Evolutionary conservation across 164 flowering plant species (phyloP).

Genomic region (Platanus orientalis): DNA sequence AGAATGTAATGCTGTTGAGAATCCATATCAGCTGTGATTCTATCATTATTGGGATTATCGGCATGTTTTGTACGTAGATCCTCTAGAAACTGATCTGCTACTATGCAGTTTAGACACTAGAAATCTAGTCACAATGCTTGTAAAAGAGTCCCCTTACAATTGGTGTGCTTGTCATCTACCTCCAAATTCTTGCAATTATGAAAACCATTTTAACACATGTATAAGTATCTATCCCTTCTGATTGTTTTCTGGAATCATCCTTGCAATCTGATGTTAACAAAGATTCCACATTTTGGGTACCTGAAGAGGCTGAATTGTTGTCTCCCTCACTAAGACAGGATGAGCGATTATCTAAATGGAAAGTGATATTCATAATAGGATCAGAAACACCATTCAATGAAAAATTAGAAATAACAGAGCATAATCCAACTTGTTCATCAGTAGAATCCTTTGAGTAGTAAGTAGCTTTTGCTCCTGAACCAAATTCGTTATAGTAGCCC

Average conservation of each 20-base stretch:
- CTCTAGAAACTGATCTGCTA: conserved; percentile 14
- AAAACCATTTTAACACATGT: conserved; percentile 25
- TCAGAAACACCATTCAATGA: conserved; percentile 26
- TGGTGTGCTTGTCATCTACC: conserved; percentile 25
- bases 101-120: conserved; percentile 13
- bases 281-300: conserved; percentile 54
- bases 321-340: conserved; percentile 88
- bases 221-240: conserved; percentile 54
- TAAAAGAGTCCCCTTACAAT: conserved; percentile 23
- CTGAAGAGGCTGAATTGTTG: conserved; percentile 51
- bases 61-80: conserved; percentile 17
- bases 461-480: conserved; percentile 16
- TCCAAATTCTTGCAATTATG: conserved; percentile 26
- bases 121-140: conserved; percentile 15
- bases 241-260: conserved; percentile 59
- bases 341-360: conserved; percentile 74
- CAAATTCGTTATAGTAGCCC: conserved; percentile 20
- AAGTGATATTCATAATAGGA: conserved; percentile 34
- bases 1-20: conserved; percentile 37
- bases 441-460: conserved; percentile 61
- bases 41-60: conserved; percentile 28
- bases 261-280: conserved; percentile 80
- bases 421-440: conserved; percentile 18
- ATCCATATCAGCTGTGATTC: conserved; percentile 21
- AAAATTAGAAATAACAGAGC: conserved; percentile 9